Evolutionary conservation across 129 eudicot genomes (phyloP).

Genomic region (Flaveria sonorensis): DNA sequence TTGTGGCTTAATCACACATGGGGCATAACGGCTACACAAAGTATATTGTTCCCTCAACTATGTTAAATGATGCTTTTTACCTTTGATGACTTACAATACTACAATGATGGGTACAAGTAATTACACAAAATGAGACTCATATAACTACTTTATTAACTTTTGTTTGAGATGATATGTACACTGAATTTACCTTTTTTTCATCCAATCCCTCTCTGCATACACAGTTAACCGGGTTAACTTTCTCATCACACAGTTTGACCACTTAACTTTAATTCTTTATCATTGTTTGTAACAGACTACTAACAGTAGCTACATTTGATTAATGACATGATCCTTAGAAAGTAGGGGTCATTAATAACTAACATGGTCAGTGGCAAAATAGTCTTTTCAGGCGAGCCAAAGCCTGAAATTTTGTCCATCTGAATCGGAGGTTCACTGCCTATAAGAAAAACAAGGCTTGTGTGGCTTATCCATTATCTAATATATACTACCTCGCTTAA

Average conservation of each 20-base stretch:
- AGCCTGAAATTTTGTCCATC: background rate
- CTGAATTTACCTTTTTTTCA: too few relatives aligned
- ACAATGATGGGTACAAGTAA: background rate
- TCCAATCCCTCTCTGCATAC: background rate
- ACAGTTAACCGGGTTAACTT: background rate
- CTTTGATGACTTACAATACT: background rate
- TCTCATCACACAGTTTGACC: background rate
- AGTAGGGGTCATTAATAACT: background rate
- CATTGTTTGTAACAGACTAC: background rate
- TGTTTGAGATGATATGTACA: too few relatives aligned
- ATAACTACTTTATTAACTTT: too few relatives aligned
- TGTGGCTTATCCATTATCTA: background rate
- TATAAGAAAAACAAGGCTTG: background rate
- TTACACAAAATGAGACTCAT: background rate
- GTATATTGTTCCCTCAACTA: background rate
- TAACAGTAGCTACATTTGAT: background rate
- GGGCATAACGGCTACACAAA: too few relatives aligned
- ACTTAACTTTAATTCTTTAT: background rate
- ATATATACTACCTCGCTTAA: background rate
- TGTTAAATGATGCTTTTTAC: background rate
- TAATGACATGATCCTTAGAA: background rate
- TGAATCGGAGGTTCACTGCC: background rate
- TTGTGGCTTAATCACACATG: background rate
- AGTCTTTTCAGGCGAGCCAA: background rate
- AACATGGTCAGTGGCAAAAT: background rate